A percentile compares a stretch with the other conserved stretches of the same genome.
phyloP scores from a whole-genome alignment of 2,329 filamentous ascomycete species.

The Exophiala sp. region DNA sequence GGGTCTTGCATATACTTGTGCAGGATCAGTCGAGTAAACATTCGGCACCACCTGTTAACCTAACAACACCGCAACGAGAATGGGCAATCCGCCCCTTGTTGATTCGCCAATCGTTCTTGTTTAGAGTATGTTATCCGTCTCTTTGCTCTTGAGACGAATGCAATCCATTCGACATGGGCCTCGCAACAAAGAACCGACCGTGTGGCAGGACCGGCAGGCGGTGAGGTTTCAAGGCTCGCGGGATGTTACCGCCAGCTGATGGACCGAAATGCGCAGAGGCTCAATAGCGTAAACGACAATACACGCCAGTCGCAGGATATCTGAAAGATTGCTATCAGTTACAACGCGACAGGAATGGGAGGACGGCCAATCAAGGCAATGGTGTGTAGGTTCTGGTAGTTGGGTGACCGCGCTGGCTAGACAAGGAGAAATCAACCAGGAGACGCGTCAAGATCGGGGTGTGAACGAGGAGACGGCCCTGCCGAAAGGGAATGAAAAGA shows the following conservation, averaged over 20 bases:
- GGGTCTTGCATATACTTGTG: conserved; percentile 15
- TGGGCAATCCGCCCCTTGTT: not conserved
- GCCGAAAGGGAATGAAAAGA: conserved; percentile 8
- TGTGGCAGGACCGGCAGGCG: not conserved
- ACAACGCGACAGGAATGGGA: conserved; percentile 5
- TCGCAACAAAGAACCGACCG: not conserved
- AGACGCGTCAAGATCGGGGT: conserved; percentile 12
- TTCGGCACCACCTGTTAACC: conserved; percentile 6
- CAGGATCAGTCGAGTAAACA: conserved; percentile 9
- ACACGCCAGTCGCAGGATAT: not conserved
- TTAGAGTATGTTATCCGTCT: conserved; percentile 3
- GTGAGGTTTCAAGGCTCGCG: conserved; percentile 1
- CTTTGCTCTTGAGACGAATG: conserved; percentile 4
- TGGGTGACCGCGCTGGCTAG: conserved; percentile 2
- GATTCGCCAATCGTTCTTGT: conserved; percentile 3
- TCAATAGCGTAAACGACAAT: not conserved
- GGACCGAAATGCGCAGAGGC: not conserved
- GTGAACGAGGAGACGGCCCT: conserved; percentile 10
- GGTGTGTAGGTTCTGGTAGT: conserved; percentile 3
- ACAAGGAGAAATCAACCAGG: conserved; percentile 9
- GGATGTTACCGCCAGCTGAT: not conserved
- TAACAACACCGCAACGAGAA: not conserved
- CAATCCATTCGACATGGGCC: conserved; percentile 11
- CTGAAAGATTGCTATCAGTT: conserved; percentile 2
- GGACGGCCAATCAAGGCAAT: conserved; percentile 5